A percentile compares a stretch with the other conserved stretches of the same genome.
These are phyloP conservation scores for Vicia villosa DNA, from an alignment of 306 rosid genomes.

Conservation along the genomic window DNA sequence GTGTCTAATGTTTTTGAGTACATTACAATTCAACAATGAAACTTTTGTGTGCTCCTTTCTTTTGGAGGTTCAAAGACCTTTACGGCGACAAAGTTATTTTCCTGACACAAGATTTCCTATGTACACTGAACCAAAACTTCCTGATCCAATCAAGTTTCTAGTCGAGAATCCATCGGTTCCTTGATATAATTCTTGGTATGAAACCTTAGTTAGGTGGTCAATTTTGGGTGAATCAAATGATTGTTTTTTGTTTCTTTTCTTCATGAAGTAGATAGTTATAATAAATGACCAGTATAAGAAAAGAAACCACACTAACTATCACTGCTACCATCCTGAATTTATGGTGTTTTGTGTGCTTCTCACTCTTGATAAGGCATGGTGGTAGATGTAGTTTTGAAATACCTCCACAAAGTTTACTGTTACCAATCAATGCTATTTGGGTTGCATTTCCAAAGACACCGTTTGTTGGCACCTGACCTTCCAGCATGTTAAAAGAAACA, in stretches of 20 bases:
- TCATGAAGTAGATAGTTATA: conserved; percentile 14
- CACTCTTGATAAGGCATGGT: background rate
- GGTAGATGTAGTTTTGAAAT: background rate
- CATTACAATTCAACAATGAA: conserved; percentile 33
- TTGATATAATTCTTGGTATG: conserved; percentile 17
- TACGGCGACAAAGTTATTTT: conserved; percentile 20
- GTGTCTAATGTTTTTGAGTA: conserved; percentile 18
- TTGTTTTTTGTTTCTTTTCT: background rate
- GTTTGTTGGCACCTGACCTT: background rate
- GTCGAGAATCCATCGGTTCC: conserved; percentile 12
- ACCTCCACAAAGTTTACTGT: background rate
- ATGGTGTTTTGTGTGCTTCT: background rate
- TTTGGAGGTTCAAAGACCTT: conserved; percentile 36
- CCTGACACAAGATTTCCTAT: background rate
- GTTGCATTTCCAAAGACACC: conserved; percentile 8
- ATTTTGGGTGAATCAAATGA: background rate
- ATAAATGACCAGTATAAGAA: background rate
- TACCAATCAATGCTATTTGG: background rate
- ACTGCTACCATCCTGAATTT: background rate
- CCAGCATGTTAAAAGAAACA: conserved; percentile 11
- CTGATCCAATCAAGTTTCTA: conserved; percentile 16
- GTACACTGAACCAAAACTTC: conserved; percentile 10
- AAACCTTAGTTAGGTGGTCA: conserved; percentile 6
- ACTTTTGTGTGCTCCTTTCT: conserved; percentile 27
- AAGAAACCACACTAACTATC: background rate